Evolutionary conservation across 2,329 filamentous ascomycete genomes (phyloP), one percentile per base, ranked within the genome.

Genomic region (Arachnopeziza araneosa): DNA sequence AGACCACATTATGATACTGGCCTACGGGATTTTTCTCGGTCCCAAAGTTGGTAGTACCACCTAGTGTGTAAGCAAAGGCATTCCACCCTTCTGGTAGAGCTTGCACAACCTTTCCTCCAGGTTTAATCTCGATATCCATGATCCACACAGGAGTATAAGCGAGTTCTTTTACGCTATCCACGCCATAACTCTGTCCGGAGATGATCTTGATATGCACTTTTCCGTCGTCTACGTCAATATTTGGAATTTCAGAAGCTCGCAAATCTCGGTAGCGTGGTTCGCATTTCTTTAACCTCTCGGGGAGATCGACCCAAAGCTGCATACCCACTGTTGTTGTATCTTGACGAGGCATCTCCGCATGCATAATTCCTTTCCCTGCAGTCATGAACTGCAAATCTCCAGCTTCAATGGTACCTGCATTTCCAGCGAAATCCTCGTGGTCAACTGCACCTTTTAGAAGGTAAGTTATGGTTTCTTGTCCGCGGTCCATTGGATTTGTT

Each of bases 351-450:
- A 98, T 97, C 76, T 98, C 93, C 48, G 93, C 91, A 75, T 98
- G 95, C 75, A 97, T 89, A 69, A 98, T 96, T 50, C 93, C 93
- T 22, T 83, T 80, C 3, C 93, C 93, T 0, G 93, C 93, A 0
- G 93, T 97, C 95, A 98, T 98, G 80, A 98, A 98, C 73, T 98
- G 93, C 54, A 98, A 77, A 72, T 97, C 93, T n/a, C 93, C 93
- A 0, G 89, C 77, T 62, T 88, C 82, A 67, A 98, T 91, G 2
- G 89, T 95, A 60, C 93, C 95, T 55, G 82, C 82, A 77, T 95
- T 87, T 14, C 92, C 92, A 1, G 90, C 87, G 68, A 96, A 96
- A 74, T 96, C 92, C 77, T 96, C 92, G 71, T 96, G 92, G 76
- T 96, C 91, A 61, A 96, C 86, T 2, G 84, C 90, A 65, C 93